Evolutionary conservation across 2,329 filamentous ascomycete genomes (phyloP), one percentile per base, ranked within the genome.

Genomic region (Penicillium sp.): DNA sequence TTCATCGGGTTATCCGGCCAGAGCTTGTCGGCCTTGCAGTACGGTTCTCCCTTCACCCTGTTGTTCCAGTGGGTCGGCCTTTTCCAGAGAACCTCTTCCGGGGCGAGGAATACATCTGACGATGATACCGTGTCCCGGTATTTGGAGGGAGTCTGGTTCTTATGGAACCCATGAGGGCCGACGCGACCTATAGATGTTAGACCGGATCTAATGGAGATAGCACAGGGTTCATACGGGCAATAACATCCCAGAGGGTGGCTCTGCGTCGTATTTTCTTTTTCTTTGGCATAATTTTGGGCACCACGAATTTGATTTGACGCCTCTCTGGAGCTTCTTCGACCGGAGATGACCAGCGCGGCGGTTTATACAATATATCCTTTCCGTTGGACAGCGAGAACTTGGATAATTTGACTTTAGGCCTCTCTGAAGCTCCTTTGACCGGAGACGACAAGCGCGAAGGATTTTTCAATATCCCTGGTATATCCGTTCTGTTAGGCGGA

Each of bases 81-180:
- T 39, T 76, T 75, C 58, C 79, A 80, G 2, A 84, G 70, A 4
- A 80, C 72, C 55, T 84, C 79, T 52, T 83, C 80, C 2, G 81
- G 79, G 0, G 74, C 71, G 3, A 79, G 59, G 3, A 74, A 63
- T 9, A 57, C 66, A 55, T 46, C 58, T 29, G 62, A 61, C 20
- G 67, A 64, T 13, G 69, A 69, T 8, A 61, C 47, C 37, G 61
- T 67, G 46, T 66, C 63, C 32, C 62, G 66, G 48, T 63, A 58
- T 45, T 53, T 59, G 8, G 64, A 67, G n/a, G 57, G 50, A 38
- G 49, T 51, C 29, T 40, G 47, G 6, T 48, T 27, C 4, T 57
- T 55, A 3, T 65, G 51, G 39, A 73, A 69, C 3, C 69, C 68
- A 37, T 65, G 63, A 13, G 49, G 49, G 35, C 67, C 74, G 13